A percentile compares a stretch with the other conserved stretches of the same genome.
Conservation (phyloP, 495 filamentous ascomycete species). For the Penicillium taxi region DNA sequence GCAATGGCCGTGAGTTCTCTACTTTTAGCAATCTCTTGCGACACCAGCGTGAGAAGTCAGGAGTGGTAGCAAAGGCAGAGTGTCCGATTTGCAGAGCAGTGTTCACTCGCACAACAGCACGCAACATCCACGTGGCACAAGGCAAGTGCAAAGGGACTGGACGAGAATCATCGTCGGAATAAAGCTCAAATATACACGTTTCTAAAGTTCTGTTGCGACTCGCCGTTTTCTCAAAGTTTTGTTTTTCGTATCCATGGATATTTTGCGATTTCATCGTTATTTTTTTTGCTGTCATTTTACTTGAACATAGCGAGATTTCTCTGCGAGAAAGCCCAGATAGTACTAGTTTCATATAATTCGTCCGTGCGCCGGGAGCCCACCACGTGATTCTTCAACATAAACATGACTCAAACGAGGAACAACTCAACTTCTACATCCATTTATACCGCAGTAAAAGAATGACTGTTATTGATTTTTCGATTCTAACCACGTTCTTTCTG, state of each 20-base stretch:
- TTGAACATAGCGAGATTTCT: constrained; percentile 6
- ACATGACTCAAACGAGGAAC: constrained; percentile 14
- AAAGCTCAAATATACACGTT: too few species aligned
- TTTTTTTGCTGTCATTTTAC: too few species aligned
- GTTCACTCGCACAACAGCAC: constrained; percentile 83
- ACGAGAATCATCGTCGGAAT: constrained; percentile 24
- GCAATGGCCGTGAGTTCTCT: constrained; percentile 88
- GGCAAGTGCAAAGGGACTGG: constrained; percentile 71
- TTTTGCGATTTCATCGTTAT: too few species aligned
- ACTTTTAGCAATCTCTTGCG: constrained; percentile 91
- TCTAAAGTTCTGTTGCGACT: background rate
- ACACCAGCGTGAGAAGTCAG: constrained; percentile 90
- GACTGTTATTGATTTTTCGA: constrained; percentile 3
- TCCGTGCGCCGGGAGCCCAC: background rate
- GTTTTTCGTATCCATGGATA: too few species aligned
- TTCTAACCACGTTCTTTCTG: background rate
- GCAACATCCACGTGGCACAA: constrained; percentile 80
- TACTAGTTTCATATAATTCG: background rate
- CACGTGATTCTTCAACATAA: constrained; percentile 18
- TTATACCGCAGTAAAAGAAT: constrained; percentile 9
- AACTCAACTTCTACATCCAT: background rate
- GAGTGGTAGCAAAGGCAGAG: constrained; percentile 74
- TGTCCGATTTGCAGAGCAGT: constrained; percentile 86
- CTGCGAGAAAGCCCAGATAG: constrained; percentile 1
- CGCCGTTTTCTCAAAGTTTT: background rate